Evolutionary conservation across 768 basidiomycete genomes (phyloP).

Genomic region (Rubroboletus pulcherrimus): DNA sequence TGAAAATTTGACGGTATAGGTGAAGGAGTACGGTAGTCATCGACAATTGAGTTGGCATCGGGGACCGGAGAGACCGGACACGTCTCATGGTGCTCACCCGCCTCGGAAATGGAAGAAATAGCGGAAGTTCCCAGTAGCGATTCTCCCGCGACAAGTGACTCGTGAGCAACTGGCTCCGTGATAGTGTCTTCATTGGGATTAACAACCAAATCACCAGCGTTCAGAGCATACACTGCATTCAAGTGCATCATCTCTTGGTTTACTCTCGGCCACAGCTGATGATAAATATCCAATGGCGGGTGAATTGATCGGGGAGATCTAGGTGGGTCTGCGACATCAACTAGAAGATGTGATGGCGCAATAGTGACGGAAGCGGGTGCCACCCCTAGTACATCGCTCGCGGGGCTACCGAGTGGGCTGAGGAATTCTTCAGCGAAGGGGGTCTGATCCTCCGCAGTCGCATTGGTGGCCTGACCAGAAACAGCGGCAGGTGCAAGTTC

Average conservation of each 20-base stretch:
- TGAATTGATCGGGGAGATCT: slow-evolving; percentile 8
- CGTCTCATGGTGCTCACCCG: neutral
- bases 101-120: slow-evolving; percentile 5
- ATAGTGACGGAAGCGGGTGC: neutral
- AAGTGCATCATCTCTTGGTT: slow-evolving; percentile 37
- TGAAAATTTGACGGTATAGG: slow-evolving; percentile 2
- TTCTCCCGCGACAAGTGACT: slow-evolving; percentile 33
- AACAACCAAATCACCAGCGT: neutral
- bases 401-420: slow-evolving; percentile 20
- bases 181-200: neutral
- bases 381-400: neutral
- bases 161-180: slow-evolving; percentile 4
- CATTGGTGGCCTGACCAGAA: neutral
- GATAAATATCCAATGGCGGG: slow-evolving; percentile 17
- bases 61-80: slow-evolving; percentile 2
- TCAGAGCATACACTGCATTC: slow-evolving; percentile 12
- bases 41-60: slow-evolving; percentile 27
- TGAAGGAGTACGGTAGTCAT: slow-evolving; percentile 26
- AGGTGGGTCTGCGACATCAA: slow-evolving; percentile 5
- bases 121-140: slow-evolving; percentile 26
- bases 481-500: neutral
- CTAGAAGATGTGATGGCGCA: slow-evolving; percentile 5
- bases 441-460: neutral
- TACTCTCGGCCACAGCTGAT: slow-evolving; percentile 34
- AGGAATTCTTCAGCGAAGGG: slow-evolving; percentile 22